phyloP scores from a whole-genome alignment of 2,329 filamentous ascomycete species.

The Fusarium chuoi region DNA sequence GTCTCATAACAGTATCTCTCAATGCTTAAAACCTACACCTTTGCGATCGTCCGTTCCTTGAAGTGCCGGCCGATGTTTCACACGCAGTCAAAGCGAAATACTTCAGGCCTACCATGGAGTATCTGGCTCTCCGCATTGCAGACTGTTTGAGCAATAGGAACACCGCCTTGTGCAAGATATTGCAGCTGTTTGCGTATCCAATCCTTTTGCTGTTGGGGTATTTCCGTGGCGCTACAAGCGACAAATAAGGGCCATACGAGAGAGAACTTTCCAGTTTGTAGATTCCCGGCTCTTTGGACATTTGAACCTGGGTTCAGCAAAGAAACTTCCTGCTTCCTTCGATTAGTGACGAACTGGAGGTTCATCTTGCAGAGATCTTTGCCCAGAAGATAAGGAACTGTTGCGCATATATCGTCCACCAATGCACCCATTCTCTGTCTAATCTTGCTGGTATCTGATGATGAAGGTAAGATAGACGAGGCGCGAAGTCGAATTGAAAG shows the following conservation, averaged over 20 bases:
- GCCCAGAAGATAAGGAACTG: neutral
- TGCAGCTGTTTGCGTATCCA: neutral
- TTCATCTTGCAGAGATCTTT: neutral
- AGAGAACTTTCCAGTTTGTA: neutral
- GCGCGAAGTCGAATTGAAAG: neutral
- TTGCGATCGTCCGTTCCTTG: neutral
- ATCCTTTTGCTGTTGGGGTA: neutral
- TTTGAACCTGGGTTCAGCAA: neutral
- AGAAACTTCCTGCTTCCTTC: neutral
- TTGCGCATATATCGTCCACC: neutral
- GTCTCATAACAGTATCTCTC: no score
- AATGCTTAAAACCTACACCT: accelerated
- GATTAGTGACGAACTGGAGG: neutral
- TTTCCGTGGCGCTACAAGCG: neutral
- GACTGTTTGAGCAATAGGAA: neutral
- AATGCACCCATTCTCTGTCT: neutral
- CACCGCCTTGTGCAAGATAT: neutral
- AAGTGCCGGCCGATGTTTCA: neutral
- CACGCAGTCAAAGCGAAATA: neutral
- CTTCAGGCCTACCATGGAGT: neutral
- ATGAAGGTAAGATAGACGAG: neutral
- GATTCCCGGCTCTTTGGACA: neutral
- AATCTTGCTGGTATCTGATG: neutral
- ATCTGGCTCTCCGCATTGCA: neutral
- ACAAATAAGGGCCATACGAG: neutral